These are phyloP conservation scores for Ceratopteris richardii DNA, from an alignment of 75 land plant species.

Conservation along the genomic window DNA sequence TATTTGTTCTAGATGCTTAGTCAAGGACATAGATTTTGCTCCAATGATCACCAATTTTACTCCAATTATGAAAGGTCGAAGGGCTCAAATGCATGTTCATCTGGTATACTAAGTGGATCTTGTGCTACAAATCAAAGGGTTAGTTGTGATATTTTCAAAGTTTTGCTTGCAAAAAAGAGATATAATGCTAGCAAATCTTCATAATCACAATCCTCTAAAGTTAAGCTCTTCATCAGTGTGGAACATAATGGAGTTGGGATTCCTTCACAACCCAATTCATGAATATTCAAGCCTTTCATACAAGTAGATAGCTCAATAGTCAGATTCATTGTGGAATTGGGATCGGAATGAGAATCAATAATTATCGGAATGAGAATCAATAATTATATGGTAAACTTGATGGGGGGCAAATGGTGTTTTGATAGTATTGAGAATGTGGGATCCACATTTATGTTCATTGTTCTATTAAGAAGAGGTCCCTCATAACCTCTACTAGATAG, in stretches of 20 bases:
- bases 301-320: slow-evolving; percentile 70
- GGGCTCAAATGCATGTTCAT: not conserved
- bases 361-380: slow-evolving; percentile 67
- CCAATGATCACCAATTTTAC: slow-evolving; percentile 10
- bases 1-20: slow-evolving; percentile 56
- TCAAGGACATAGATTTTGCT: slow-evolving; percentile 27
- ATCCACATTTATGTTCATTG: slow-evolving; percentile 52
- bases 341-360: too few species aligned
- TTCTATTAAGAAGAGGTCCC: slow-evolving; percentile 17
- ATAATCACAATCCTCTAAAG: slow-evolving; percentile 15
- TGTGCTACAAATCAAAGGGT: slow-evolving; percentile 32
- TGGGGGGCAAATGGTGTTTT: slow-evolving; percentile 49
- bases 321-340: slow-evolving; percentile 66
- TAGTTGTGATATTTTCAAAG: slow-evolving; percentile 43
- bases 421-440: slow-evolving; percentile 48
- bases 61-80: slow-evolving; percentile 1
- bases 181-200: not conserved
- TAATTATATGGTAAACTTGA: slow-evolving; percentile 52
- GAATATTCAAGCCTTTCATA: slow-evolving; percentile 64
- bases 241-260: slow-evolving; percentile 73
- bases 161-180: slow-evolving; percentile 16
- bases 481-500: slow-evolving; percentile 9
- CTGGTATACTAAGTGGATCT: slow-evolving; percentile 46
- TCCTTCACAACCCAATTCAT: slow-evolving; percentile 45
- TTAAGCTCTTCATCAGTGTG: slow-evolving; percentile 47